Base-by-base conservation (phyloP, 371 early-diverging fungal genomes). In the Mucor irregularis region DNA sequence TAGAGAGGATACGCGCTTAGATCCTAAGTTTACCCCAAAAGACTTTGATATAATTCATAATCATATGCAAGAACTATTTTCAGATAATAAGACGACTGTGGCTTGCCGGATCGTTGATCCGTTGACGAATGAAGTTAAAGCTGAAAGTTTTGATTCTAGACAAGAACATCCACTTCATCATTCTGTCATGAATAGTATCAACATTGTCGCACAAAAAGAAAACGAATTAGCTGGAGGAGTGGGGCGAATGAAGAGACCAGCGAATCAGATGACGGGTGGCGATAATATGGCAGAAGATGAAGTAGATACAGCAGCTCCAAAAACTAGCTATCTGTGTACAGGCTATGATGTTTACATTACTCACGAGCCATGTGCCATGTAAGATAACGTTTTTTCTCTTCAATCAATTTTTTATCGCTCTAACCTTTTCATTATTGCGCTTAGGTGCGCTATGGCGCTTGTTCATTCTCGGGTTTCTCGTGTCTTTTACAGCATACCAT, bases 361-460 rank as follows among this genome's bases (percentile, higher is more conserved):
- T 6, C 78, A 84, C 55, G 87, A 87, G 57, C 87, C 87, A 24
- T 87, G 87, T 55, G 80, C 83, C 39, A 87, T 85, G 87, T 83
- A 73, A 67, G 71, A 13, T 29, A 2, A 16, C n/a, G 21, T 22
- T 25, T 21, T 0, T 13, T 24, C 0, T 13, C 4, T 4, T 14
- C 35, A 5, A 14, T 35, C 16, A 35, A n/a, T 35, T 14, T 16
- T 13, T 35, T 35, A 11, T 35, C 13, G n/a, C n/a, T n/a, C 16
- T 35, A 10, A 24, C 34, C 19, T n/a, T 21, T 42, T 42, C 6
- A 24, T 24, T 7, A 11, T 42, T 30, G 33, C 14, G 26, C 49
- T 52, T 57, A 86, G 87, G 85, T 90, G 91, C 60, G 69, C 88
- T 2, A 91, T 91, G 91, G 90, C 87, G 0, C 59, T 91, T 16